Percentiles rank a stretch among this genome's conserved stretches.
phyloP scores from a whole-genome alignment of 2,329 filamentous ascomycete genomes.

The Ophioceras dolichostomum region DNA sequence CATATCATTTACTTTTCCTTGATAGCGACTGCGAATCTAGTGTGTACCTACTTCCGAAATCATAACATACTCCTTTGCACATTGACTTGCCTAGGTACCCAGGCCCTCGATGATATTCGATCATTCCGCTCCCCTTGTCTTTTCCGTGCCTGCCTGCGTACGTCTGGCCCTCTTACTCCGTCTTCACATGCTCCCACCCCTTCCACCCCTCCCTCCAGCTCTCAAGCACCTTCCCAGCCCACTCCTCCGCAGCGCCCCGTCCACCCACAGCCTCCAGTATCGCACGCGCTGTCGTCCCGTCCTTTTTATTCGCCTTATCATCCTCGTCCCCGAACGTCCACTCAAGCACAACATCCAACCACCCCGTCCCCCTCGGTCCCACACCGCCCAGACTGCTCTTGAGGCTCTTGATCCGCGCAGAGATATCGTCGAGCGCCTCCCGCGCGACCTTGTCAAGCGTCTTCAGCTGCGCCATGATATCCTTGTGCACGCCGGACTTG shows the following conservation, averaged over 20 bases:
- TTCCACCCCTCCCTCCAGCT: conserved; percentile 25
- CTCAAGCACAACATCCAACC: conserved; percentile 22
- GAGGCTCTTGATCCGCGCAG: conserved; percentile 17
- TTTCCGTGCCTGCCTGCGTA: too few relatives aligned
- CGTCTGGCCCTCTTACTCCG: too few relatives aligned
- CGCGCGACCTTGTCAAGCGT: conserved; percentile 2
- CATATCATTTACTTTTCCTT: neutral
- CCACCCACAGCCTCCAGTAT: conserved; percentile 12
- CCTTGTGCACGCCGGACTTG: conserved; percentile 17
- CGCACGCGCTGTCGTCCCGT: neutral
- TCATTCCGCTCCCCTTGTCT: too few relatives aligned
- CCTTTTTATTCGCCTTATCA: too few relatives aligned
- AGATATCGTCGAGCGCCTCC: conserved; percentile 14
- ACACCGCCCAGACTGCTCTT: conserved; percentile 17
- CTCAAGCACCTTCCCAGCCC: conserved; percentile 20
- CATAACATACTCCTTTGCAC: too few relatives aligned
- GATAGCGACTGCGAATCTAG: too few relatives aligned
- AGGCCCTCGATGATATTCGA: too few relatives aligned
- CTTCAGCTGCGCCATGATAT: conserved; percentile 10
- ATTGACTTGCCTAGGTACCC: too few relatives aligned
- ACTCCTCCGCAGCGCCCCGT: conserved; percentile 16
- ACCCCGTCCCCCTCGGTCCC: conserved; percentile 21
- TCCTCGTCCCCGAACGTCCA: conserved; percentile 16
- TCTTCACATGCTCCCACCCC: conserved; percentile 22
- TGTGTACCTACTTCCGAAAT: too few relatives aligned